phyloP scores from a whole-genome alignment of 805 yeast genomes.

The Wickerhamiella allomyrinae region DNA sequence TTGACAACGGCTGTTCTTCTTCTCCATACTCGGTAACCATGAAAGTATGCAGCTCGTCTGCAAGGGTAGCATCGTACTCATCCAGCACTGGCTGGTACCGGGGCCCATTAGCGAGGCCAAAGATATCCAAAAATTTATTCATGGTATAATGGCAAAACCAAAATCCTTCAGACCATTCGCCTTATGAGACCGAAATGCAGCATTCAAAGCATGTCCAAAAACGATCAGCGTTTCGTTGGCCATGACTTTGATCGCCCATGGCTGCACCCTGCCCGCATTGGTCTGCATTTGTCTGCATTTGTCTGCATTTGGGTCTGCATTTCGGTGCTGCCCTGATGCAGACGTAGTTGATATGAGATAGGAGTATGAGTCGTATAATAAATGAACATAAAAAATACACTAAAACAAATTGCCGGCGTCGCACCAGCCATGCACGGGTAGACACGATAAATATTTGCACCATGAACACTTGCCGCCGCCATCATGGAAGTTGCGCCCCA shows the following conservation, averaged over 20 bases:
- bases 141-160: no score
- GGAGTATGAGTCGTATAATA: no score
- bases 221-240: no score
- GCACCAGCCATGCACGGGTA: conserved; percentile 63
- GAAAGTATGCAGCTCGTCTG: background rate
- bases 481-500: conserved; percentile 35
- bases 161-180: no score
- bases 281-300: no score
- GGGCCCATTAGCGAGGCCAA: background rate
- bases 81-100: background rate
- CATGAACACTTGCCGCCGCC: conserved; percentile 45
- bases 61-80: conserved; percentile 7
- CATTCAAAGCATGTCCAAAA: no score
- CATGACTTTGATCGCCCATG: no score
- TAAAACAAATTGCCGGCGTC: conserved; percentile 28
- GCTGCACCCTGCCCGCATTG: no score
- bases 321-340: no score
- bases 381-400: background rate
- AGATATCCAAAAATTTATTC: background rate
- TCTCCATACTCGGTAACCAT: conserved; percentile 1
- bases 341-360: no score
- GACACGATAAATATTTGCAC: conserved; percentile 61
- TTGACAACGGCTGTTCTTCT: background rate
- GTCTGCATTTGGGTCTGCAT: no score
- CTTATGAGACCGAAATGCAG: no score